Percentiles rank a stretch among this genome's conserved stretches.
Evolutionary conservation across 176 grass and related monocot genomes (phyloP).

Genomic region (Oryza nivara): DNA sequence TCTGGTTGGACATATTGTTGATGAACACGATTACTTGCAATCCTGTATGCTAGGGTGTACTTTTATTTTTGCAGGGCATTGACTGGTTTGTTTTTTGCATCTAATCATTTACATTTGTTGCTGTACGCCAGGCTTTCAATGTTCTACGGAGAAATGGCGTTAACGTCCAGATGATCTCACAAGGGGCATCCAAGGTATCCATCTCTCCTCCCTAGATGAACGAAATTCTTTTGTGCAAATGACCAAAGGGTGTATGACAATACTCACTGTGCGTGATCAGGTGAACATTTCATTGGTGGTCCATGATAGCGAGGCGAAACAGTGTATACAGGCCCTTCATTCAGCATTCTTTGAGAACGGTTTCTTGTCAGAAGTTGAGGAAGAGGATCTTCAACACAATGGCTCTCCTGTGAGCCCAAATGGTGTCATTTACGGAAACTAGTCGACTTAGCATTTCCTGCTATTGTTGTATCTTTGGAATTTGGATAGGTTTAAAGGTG

Average conservation of each 20-base stretch:
- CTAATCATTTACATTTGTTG: neutral
- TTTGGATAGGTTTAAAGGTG: slow-evolving; percentile 21
- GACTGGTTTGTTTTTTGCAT: neutral
- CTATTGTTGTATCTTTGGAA: neutral
- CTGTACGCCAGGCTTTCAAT: slow-evolving; percentile 66
- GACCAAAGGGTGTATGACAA: neutral
- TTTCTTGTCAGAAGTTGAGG: slow-evolving; percentile 70
- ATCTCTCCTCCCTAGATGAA: neutral
- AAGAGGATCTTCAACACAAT: slow-evolving; percentile 39
- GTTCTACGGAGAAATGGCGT: slow-evolving; percentile 80
- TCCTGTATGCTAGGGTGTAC: neutral
- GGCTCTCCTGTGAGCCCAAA: slow-evolving; percentile 37
- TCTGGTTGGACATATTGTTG: neutral
- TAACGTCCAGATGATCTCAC: slow-evolving; percentile 98
- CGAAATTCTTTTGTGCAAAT: neutral
- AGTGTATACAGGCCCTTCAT: slow-evolving; percentile 81
- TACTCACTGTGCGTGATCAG: slow-evolving; percentile 37
- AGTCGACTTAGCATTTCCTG: slow-evolving; percentile 32
- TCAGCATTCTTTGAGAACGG: slow-evolving; percentile 84
- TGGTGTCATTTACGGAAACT: slow-evolving; percentile 30
- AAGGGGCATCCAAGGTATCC: slow-evolving; percentile 94
- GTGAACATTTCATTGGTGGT: slow-evolving; percentile 97
- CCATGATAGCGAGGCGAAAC: slow-evolving; percentile 80
- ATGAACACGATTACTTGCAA: neutral
- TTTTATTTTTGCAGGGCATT: neutral